These are phyloP conservation scores for Phalaenopsis aphrodite DNA, from an alignment of 106 monocot species.

Conservation along the genomic window DNA sequence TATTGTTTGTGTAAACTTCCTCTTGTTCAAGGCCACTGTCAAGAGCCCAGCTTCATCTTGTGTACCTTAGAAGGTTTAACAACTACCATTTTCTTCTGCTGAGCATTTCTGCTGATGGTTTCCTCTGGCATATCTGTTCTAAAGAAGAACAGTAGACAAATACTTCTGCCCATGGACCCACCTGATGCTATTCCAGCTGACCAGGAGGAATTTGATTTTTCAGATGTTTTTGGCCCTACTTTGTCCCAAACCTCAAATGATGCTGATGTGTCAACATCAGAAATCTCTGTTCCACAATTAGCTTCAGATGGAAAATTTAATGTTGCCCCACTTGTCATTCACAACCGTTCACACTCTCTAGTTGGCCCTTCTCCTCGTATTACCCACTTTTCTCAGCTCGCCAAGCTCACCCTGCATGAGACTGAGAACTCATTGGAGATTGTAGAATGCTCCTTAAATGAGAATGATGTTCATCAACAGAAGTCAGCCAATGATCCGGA, in stretches of 20 bases:
- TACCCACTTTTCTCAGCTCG: conserved; percentile 20
- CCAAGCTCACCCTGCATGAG: conserved; percentile 56
- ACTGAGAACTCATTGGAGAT: conserved; percentile 57
- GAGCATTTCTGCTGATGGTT: conserved; percentile 50
- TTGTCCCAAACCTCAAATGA: conserved; percentile 37
- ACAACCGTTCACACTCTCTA: conserved; percentile 76
- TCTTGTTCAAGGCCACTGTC: conserved; percentile 85
- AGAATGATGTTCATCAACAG: conserved; percentile 15
- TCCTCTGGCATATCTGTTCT: conserved; percentile 42
- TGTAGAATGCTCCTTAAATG: conserved; percentile 29
- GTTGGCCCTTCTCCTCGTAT: conserved; percentile 75
- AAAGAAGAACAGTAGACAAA: conserved; percentile 20
- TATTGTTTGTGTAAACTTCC: conserved; percentile 64
- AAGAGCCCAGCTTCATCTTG: conserved; percentile 56
- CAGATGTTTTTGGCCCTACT: conserved; percentile 87
- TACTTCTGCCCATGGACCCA: conserved; percentile 55
- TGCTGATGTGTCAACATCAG: conserved; percentile 21
- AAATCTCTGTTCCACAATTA: conserved; percentile 13
- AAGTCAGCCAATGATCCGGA: conserved; percentile 4
- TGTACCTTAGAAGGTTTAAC: conserved; percentile 33
- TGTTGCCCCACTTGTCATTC: conserved; percentile 53
- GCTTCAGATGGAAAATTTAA: conserved; percentile 41
- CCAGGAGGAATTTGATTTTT: conserved; percentile 79
- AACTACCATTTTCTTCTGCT: not conserved
- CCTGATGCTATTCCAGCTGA: conserved; percentile 52